A percentile compares a stretch with the other conserved stretches of the same genome.
Conservation (phyloP, 306 rosid species). For the Prunus fruticosa region DNA sequence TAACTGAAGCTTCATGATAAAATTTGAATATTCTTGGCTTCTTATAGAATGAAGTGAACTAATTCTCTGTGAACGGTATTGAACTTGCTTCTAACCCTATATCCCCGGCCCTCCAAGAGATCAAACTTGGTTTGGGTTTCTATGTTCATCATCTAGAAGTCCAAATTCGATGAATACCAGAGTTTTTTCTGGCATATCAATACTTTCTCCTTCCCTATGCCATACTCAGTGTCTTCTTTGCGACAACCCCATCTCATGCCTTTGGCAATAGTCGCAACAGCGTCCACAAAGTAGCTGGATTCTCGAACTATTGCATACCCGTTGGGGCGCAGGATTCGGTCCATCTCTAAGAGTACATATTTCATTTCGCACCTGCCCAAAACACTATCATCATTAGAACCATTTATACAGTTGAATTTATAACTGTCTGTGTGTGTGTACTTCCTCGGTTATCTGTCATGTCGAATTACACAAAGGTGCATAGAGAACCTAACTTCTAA, state of each 20-base stretch:
- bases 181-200: slow-evolving; percentile 88
- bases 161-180: slow-evolving; percentile 64
- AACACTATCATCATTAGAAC: slow-evolving; percentile 26
- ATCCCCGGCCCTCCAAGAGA: slow-evolving; percentile 29
- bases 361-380: slow-evolving; percentile 86
- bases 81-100: slow-evolving; percentile 34
- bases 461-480: neutral
- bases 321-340: slow-evolving; percentile 73
- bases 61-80: slow-evolving; percentile 48
- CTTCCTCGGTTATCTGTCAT: neutral
- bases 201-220: slow-evolving; percentile 70
- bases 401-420: neutral
- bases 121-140: slow-evolving; percentile 18
- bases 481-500: neutral
- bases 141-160: slow-evolving; percentile 50
- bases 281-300: slow-evolving; percentile 72
- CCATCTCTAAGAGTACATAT: slow-evolving; percentile 89
- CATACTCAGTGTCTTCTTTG: slow-evolving; percentile 68
- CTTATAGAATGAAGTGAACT: slow-evolving; percentile 35
- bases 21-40: slow-evolving; percentile 35
- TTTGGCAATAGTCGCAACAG: slow-evolving; percentile 57
- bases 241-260: slow-evolving; percentile 85
- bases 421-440: neutral
- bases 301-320: slow-evolving; percentile 79
- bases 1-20: slow-evolving; percentile 39